A percentile compares a stretch with the other conserved stretches of the same genome.
phyloP scores from a whole-genome alignment of 768 basidiomycete genomes.

The Suillus lakei region DNA sequence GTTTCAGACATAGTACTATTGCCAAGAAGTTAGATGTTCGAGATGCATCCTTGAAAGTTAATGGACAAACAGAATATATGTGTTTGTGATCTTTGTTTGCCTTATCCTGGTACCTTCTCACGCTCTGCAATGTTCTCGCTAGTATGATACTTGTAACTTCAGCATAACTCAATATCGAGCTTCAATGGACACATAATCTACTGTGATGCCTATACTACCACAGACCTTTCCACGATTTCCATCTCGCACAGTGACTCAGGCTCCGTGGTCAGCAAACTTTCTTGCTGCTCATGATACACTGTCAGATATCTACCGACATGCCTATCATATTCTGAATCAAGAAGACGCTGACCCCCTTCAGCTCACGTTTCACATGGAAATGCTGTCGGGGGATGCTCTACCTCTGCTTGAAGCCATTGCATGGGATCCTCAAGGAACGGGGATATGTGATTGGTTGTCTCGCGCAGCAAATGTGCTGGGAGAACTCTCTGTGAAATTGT shows the following conservation, averaged over 20 bases:
- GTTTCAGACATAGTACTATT: too few species aligned
- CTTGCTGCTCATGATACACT: slow-evolving; percentile 5
- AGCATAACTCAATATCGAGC: too few species aligned
- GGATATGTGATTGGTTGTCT: not conserved
- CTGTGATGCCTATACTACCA: not conserved
- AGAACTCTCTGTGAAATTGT: not conserved
- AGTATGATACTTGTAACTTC: too few species aligned
- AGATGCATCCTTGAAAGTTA: too few species aligned
- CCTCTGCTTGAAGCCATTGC: slow-evolving; percentile 13
- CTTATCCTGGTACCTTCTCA: too few species aligned
- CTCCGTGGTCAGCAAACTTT: slow-evolving; percentile 9
- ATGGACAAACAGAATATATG: too few species aligned
- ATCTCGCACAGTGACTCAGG: not conserved
- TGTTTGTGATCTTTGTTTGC: too few species aligned
- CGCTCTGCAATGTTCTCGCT: too few species aligned
- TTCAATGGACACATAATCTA: too few species aligned
- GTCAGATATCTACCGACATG: slow-evolving; percentile 11
- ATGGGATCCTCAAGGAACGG: not conserved
- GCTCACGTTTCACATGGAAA: slow-evolving; percentile 4
- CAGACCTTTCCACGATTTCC: not conserved
- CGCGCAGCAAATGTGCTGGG: not conserved
- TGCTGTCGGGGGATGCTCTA: slow-evolving; percentile 10
- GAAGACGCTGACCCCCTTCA: slow-evolving; percentile 13
- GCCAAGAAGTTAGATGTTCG: too few species aligned
- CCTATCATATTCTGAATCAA: slow-evolving; percentile 6